A percentile compares a stretch with the other conserved stretches of the same genome.
Evolutionary conservation across 2,329 filamentous ascomycete species (phyloP).

Genomic region (Ophiostoma australiae): DNA sequence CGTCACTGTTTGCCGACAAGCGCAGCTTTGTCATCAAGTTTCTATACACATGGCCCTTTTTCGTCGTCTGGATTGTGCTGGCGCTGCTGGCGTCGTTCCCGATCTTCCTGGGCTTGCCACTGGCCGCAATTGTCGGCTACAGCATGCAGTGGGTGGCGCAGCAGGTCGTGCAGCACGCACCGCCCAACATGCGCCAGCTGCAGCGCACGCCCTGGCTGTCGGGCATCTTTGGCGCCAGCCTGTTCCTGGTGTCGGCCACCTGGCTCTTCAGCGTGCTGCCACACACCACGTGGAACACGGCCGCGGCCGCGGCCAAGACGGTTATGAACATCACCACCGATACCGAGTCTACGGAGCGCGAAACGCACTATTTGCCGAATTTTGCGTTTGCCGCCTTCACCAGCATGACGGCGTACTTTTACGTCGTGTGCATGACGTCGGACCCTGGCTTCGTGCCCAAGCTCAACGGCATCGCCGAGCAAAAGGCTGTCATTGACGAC

Average conservation of each 20-base stretch:
- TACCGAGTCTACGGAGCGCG: not conserved
- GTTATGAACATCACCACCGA: conserved; percentile 12
- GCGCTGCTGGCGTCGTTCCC: conserved; percentile 69
- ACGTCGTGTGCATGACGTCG: conserved; percentile 74
- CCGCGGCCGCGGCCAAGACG: not conserved
- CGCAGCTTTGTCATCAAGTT: conserved; percentile 75
- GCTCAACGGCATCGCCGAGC: conserved; percentile 79
- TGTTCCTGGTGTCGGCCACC: conserved; percentile 73
- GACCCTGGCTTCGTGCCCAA: conserved; percentile 95
- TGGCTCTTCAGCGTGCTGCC: conserved; percentile 71
- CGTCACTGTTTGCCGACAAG: conserved; percentile 66
- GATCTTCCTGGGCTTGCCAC: conserved; percentile 69
- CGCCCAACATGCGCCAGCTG: conserved; percentile 80
- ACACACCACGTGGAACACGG: conserved; percentile 33
- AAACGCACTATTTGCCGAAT: conserved; percentile 66
- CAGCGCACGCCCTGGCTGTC: conserved; percentile 92
- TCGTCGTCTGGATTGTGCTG: conserved; percentile 66
- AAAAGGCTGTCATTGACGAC: conserved; percentile 63
- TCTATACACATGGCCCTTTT: conserved; percentile 83
- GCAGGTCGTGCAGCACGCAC: conserved; percentile 74
- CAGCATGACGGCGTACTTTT: conserved; percentile 74
- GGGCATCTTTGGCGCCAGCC: conserved; percentile 82
- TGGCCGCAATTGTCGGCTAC: conserved; percentile 61
- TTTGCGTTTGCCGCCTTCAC: conserved; percentile 64
- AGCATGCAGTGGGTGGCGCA: conserved; percentile 71